A percentile compares a stretch with the other conserved stretches of the same genome.
These are phyloP conservation scores for Xenoacremonium recifei DNA, from an alignment of 2,329 filamentous ascomycete genomes.

Conservation along the genomic window DNA sequence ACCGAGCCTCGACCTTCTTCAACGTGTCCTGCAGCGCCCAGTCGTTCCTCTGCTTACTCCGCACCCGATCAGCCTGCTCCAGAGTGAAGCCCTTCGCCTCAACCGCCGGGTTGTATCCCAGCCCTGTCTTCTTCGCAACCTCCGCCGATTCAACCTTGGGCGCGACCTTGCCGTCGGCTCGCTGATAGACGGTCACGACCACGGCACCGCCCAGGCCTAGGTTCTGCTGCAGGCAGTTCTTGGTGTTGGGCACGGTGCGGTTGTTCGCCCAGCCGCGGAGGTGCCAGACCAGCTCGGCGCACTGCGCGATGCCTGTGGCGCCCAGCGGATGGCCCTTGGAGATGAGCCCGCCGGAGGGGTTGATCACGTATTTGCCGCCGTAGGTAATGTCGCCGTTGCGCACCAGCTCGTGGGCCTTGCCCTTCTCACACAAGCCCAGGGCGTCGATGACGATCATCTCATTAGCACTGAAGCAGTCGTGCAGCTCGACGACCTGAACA, in stretches of 20 bases:
- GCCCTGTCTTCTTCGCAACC: slow-evolving; percentile 63
- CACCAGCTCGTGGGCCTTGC: slow-evolving; percentile 91
- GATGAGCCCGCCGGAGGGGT: slow-evolving; percentile 91
- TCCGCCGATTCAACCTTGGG: slow-evolving; percentile 58
- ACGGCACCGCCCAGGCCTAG: slow-evolving; percentile 87
- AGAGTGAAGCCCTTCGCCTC: slow-evolving; percentile 86
- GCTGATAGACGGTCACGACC: slow-evolving; percentile 85
- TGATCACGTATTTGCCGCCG: slow-evolving; percentile 78
- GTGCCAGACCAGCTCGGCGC: slow-evolving; percentile 93
- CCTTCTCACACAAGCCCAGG: slow-evolving; percentile 72
- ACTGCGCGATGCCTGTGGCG: slow-evolving; percentile 92
- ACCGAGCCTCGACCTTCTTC: slow-evolving; percentile 39
- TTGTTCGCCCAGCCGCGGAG: slow-evolving; percentile 96
- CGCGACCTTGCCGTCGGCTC: slow-evolving; percentile 72
- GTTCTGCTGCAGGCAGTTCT: slow-evolving; percentile 84
- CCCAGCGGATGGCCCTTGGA: slow-evolving; percentile 95
- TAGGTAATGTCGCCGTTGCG: slow-evolving; percentile 88
- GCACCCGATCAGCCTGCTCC: slow-evolving; percentile 68
- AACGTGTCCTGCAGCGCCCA: slow-evolving; percentile 73
- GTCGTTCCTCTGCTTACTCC: slow-evolving; percentile 65
- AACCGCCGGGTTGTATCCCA: slow-evolving; percentile 60
- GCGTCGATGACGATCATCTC: slow-evolving; percentile 90
- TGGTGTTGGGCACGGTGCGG: slow-evolving; percentile 66
- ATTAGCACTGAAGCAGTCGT: slow-evolving; percentile 96
- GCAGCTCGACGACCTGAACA: slow-evolving; percentile 83